These are phyloP conservation scores for Oryza meridionalis DNA, from an alignment of 176 grass and related monocot genomes.

Conservation along the genomic window DNA sequence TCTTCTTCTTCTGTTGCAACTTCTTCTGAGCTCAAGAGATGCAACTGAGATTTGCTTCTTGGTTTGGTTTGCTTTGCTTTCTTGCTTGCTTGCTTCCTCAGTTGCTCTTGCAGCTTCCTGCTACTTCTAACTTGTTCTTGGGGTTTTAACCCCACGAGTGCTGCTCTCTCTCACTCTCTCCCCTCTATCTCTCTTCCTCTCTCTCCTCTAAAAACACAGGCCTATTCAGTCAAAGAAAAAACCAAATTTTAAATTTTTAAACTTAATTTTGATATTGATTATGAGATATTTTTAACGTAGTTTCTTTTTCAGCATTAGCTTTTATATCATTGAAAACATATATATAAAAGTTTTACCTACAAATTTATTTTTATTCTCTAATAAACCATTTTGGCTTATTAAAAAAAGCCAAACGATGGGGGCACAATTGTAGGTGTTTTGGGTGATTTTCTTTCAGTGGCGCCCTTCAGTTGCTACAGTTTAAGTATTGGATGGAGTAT, in stretches of 20 bases:
- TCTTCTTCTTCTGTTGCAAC: conserved; percentile 10
- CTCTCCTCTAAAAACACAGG: neutral
- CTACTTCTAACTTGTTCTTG: conserved; percentile 50
- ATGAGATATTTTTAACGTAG: too few relatives aligned
- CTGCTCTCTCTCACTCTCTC: neutral
- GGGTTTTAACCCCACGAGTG: conserved; percentile 92
- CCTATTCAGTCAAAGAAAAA: too few relatives aligned
- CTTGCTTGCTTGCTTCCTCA: neutral
- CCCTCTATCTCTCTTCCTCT: neutral
- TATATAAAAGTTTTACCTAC: too few relatives aligned
- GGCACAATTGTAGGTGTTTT: too few relatives aligned
- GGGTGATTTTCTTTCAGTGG: conserved; percentile 36
- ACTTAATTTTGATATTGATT: too few relatives aligned
- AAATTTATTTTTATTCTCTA: too few relatives aligned
- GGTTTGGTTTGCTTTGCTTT: neutral
- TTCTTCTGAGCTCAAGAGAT: neutral
- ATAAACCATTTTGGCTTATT: too few relatives aligned
- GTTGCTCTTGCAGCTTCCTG: conserved; percentile 28
- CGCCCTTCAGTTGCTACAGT: neutral
- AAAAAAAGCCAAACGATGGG: too few relatives aligned
- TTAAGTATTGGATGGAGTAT: neutral
- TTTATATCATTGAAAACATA: too few relatives aligned
- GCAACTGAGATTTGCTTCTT: neutral
- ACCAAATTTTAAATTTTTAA: too few relatives aligned
- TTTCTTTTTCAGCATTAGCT: too few relatives aligned